Evolutionary conservation across 129 eudicot species (phyloP).

Genomic region (Helianthus annuus): HanXRQr2.0-SUNRISE NC_035439.2:111340777-111341276

Average conservation of each 20-base stretch:
- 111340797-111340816: too few species aligned
- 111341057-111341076: constrained; percentile 25
- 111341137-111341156: constrained; percentile 69
- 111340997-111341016: constrained; percentile 70
- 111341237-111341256: too few species aligned
- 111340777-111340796: too few species aligned
- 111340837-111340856: too few species aligned
- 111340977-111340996: constrained; percentile 68
- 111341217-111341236: too few species aligned
- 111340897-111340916: constrained; percentile 34
- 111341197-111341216: constrained; percentile 25
- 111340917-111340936: constrained; percentile 48
- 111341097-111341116: constrained; percentile 80
- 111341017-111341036: too few species aligned
- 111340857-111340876: constrained; percentile 46
- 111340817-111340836: too few species aligned
- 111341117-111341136: constrained; percentile 68
- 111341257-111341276: too few species aligned
- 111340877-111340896: constrained; percentile 37
- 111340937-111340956: constrained; percentile 36
- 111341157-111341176: constrained; percentile 75
- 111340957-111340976: constrained; percentile 8
- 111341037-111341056: constrained; percentile 58
- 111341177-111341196: constrained; percentile 62
- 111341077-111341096: constrained; percentile 22